Conservation (phyloP, 2,329 filamentous ascomycete genomes). For the Penicillium crustosum region DNA sequence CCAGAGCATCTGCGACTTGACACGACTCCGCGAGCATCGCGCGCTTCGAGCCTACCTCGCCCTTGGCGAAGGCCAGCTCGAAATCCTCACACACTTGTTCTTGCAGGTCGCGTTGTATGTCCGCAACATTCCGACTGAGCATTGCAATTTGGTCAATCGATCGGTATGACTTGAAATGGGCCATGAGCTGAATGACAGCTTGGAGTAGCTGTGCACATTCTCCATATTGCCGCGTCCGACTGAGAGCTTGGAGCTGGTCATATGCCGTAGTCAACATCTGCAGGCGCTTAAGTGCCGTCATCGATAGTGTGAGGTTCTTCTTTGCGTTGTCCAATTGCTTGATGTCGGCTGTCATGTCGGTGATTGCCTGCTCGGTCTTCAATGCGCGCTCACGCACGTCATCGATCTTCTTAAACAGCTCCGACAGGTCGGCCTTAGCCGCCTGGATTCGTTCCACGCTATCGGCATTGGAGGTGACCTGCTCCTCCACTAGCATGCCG, state of each 20-base stretch:
- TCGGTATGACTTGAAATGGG: slow-evolving; percentile 95
- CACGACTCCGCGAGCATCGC: slow-evolving; percentile 81
- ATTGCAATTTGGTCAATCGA: slow-evolving; percentile 98
- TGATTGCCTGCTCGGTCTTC: slow-evolving; percentile 92
- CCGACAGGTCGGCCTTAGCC: slow-evolving; percentile 83
- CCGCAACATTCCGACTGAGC: slow-evolving; percentile 86
- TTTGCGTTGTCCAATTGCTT: slow-evolving; percentile 96
- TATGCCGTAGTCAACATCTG: slow-evolving; percentile 99
- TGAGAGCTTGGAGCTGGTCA: slow-evolving; percentile 82
- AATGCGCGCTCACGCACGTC: slow-evolving; percentile 84
- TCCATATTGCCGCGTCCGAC: slow-evolving; percentile 83
- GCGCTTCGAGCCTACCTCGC: slow-evolving; percentile 70
- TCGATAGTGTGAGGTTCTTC: slow-evolving; percentile 90
- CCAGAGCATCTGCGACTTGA: slow-evolving; percentile 89
- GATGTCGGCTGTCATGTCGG: slow-evolving; percentile 98
- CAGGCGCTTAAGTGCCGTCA: slow-evolving; percentile 94
- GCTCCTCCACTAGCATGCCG: slow-evolving; percentile 66
- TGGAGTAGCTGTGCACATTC: slow-evolving; percentile 93
- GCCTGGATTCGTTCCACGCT: slow-evolving; percentile 89
- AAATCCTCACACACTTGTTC: slow-evolving; percentile 99
- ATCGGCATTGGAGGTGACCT: slow-evolving; percentile 81
- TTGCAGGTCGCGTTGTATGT: slow-evolving; percentile 85
- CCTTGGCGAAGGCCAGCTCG: slow-evolving; percentile 88
- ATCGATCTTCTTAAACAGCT: slow-evolving; percentile 92
- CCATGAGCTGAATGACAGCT: slow-evolving; percentile 95